Evolutionary conservation across 805 yeast species (phyloP).

Genomic region (Yarrowia sp.): DNA sequence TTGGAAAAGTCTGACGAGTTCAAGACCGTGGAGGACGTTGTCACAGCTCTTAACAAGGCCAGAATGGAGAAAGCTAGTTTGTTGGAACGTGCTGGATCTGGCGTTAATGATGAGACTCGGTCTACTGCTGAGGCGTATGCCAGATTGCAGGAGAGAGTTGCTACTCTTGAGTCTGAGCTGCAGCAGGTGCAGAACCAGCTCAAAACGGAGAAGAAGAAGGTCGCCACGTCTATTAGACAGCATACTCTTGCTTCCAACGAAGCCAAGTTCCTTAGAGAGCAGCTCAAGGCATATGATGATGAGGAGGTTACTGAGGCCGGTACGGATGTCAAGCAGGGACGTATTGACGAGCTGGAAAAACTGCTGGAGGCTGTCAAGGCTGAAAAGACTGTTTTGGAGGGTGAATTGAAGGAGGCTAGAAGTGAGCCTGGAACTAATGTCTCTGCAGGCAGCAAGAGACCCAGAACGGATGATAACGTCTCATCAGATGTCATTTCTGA

Average conservation of each 20-base stretch:
- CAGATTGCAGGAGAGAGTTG: slow-evolving; percentile 41
- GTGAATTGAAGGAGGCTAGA: slow-evolving; percentile 48
- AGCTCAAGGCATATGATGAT: slow-evolving; percentile 59
- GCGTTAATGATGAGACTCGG: slow-evolving; percentile 34
- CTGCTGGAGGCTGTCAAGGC: slow-evolving; percentile 63
- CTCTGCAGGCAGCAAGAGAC: slow-evolving; percentile 41
- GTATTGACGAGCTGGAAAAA: slow-evolving; percentile 53
- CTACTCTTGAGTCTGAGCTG: slow-evolving; percentile 46
- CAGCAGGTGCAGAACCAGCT: slow-evolving; percentile 49
- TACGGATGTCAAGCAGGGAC: slow-evolving; percentile 41
- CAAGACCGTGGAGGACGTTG: slow-evolving; percentile 54
- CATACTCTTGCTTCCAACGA: slow-evolving; percentile 63
- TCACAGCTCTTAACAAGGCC: slow-evolving; percentile 51
- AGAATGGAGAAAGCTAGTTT: slow-evolving; percentile 47
- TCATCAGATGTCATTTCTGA: slow-evolving; percentile 20
- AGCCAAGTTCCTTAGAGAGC: slow-evolving; percentile 62
- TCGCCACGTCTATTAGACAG: slow-evolving; percentile 57
- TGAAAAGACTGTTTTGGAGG: slow-evolving; percentile 57
- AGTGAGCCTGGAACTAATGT: slow-evolving; percentile 39
- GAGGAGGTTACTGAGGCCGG: slow-evolving; percentile 46
- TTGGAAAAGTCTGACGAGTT: slow-evolving; percentile 53
- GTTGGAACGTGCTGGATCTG: slow-evolving; percentile 47
- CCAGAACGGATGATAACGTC: slow-evolving; percentile 39
- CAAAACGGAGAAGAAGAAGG: slow-evolving; percentile 53
- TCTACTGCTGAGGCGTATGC: slow-evolving; percentile 47